Conservation (phyloP, 148 eudicot genomes). For the Heliamphora exappendiculata region DNA sequence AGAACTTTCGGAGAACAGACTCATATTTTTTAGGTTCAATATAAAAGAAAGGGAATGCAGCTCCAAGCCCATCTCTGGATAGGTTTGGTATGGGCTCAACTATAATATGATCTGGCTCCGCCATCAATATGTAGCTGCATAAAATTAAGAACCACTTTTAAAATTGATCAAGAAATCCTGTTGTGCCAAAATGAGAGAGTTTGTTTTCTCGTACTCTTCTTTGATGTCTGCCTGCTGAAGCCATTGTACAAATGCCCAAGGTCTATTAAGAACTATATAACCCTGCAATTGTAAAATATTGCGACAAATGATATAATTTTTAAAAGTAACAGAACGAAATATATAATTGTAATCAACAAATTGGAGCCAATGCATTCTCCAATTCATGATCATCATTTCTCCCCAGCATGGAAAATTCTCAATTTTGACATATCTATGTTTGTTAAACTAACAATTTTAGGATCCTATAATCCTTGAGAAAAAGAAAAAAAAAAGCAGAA, state of each 20-base stretch:
- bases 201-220: slow-evolving; percentile 67
- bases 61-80: slow-evolving; percentile 74
- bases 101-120: slow-evolving; percentile 95
- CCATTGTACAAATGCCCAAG: slow-evolving; percentile 99
- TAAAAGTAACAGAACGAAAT: not conserved
- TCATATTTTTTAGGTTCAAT: slow-evolving; percentile 93
- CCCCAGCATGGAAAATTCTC: not conserved
- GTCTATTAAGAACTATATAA: slow-evolving; percentile 95
- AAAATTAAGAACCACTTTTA: slow-evolving; percentile 10
- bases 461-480: not conserved
- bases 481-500: not conserved
- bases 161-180: not conserved
- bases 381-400: not conserved
- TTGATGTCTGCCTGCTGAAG: slow-evolving; percentile 88
- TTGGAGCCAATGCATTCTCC: not conserved
- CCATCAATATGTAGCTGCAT: slow-evolving; percentile 90
- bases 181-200: not conserved
- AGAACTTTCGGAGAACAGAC: slow-evolving; percentile 65
- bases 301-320: not conserved
- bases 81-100: slow-evolving; percentile 95
- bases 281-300: slow-evolving; percentile 43
- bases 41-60: slow-evolving; percentile 98
- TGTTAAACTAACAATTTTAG: not conserved
- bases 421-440: not conserved
- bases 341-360: not conserved